Evolutionary conservation across 768 basidiomycete species (phyloP), one percentile per base, ranked within the genome.

Genomic region (Trametes villosa): DNA sequence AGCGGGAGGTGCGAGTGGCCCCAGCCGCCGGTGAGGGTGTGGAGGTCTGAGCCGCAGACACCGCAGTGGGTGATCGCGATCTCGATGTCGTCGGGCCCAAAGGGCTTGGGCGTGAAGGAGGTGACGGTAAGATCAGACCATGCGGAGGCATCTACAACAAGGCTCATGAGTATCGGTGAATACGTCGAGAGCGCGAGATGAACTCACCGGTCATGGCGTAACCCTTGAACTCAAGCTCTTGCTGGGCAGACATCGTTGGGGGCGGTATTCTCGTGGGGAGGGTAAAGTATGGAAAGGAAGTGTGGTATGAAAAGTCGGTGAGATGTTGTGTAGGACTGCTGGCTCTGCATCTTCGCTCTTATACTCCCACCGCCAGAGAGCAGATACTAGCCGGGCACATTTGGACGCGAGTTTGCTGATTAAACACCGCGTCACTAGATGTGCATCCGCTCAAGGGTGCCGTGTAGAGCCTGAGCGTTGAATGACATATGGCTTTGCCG

Each of bases 51-150:
- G 34, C 79, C 83, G 60, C 84, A 85, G 13, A 83, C 81, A 34
- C 73, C 72, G 65, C 74, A 83, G 65, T 76, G 81, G 24, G 79
- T 78, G 59, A 83, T 81, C 49, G 79, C 76, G 56, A 84, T 78
- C 53, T 87, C 85, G 53, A 87, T 75, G 65, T 88, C 86, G 62
- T 80, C 76, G 31, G 84, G 80, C 6, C 77, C 77, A 60, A 77
- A 76, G 17, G 70, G 69, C 72, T 87, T 87, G n/a, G 85, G 84
- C 65, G 81, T 65, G 71, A 82, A 83, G 27, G 78, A 72, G 36
- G 76, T 77, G 29, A 83, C 65, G 42, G 80, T 65, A 53, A 81
- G 79, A 31, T 77, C 67, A n/a, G 72, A 71, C 77, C 77, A 81
- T 18, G 59, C 53, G 13, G 59, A 59, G 3, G 67, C 62, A 31